Evolutionary conservation across 1,284 basidiomycete species (phyloP).

Genomic region (Trichosporon sp.): DNA sequence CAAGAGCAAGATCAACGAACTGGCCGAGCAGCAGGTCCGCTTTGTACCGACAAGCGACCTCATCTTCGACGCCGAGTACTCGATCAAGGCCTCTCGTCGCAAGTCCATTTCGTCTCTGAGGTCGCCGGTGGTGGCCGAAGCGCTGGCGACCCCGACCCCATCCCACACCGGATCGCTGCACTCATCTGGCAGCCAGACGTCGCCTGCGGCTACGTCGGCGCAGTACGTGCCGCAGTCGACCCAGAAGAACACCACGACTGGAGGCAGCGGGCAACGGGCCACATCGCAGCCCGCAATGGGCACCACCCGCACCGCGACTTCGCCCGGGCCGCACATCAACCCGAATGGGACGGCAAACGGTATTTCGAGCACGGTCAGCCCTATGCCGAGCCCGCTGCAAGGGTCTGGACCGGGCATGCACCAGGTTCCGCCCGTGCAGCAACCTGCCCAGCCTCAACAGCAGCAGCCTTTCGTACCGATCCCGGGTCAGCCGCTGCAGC

Average conservation of each 20-base stretch:
- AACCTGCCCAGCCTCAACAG: background rate
- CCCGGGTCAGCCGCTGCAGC: background rate
- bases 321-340: background rate
- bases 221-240: background rate
- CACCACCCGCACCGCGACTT: background rate
- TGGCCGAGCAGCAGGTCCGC: background rate
- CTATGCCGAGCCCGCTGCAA: background rate
- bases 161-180: background rate
- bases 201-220: background rate
- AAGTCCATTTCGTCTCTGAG: constrained; percentile 5
- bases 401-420: background rate
- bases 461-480: background rate
- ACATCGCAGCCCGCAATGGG: background rate
- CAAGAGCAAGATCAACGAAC: background rate
- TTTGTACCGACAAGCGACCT: background rate
- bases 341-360: background rate
- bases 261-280: background rate
- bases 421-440: background rate
- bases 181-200: background rate
- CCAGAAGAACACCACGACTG: background rate
- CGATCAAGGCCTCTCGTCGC: background rate
- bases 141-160: background rate
- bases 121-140: background rate
- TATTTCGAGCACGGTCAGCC: background rate
- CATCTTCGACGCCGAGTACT: constrained; percentile 9